These are phyloP conservation scores for Echium plantagineum DNA, from an alignment of 257 asterid genomes.

Conservation along the genomic window DNA sequence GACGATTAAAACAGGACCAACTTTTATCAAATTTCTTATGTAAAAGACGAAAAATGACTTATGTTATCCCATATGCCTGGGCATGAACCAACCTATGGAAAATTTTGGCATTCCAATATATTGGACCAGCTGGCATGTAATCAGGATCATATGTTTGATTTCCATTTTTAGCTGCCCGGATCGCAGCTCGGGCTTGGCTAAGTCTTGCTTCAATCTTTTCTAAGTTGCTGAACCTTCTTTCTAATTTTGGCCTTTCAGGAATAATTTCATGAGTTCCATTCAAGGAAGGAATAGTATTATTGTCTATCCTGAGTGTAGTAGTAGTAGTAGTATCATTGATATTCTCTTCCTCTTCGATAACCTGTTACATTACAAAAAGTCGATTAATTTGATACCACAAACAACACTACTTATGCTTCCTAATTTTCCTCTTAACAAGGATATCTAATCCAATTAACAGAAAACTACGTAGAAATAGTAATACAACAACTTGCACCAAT, in stretches of 20 bases:
- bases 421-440: no score
- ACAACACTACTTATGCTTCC: background rate
- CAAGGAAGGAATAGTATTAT: slow-evolving; percentile 13
- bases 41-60: no score
- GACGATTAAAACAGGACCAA: background rate
- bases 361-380: slow-evolving; percentile 15
- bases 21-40: no score
- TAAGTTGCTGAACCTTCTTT: slow-evolving; percentile 28
- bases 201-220: slow-evolving; percentile 47
- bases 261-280: slow-evolving; percentile 22
- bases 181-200: slow-evolving; percentile 48
- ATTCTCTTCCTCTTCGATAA: slow-evolving; percentile 11
- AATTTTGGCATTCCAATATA: slow-evolving; percentile 57
- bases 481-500: no score
- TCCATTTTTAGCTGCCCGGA: slow-evolving; percentile 30
- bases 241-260: slow-evolving; percentile 23
- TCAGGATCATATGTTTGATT: slow-evolving; percentile 33
- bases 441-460: no score
- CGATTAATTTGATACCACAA: background rate
- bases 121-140: slow-evolving; percentile 60
- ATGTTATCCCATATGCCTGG: no score
- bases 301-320: no score
- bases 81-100: slow-evolving; percentile 48
- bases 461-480: no score
- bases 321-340: no score